Evolutionary conservation across 345 rosid species (phyloP).

Genomic region (Arabidopsis arenosa): DNA sequence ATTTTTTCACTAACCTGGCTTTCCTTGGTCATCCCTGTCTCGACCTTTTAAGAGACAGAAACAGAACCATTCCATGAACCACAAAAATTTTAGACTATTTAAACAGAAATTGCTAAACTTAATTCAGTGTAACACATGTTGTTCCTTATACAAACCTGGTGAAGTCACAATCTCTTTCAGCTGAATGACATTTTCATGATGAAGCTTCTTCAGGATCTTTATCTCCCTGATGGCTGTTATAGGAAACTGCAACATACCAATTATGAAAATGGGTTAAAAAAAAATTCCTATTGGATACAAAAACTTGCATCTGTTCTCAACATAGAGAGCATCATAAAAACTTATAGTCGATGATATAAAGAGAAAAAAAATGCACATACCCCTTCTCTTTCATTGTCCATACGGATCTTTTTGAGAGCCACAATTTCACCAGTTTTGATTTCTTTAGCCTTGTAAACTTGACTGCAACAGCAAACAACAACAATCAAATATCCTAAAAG

Average conservation of each 20-base stretch:
- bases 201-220: constrained; percentile 60
- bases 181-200: constrained; percentile 60
- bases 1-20: constrained; percentile 56
- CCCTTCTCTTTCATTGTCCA: constrained; percentile 99
- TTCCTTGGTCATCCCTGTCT: constrained; percentile 88
- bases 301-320: constrained; percentile 2
- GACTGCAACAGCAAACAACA: constrained; percentile 56
- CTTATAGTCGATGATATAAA: background rate
- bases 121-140: too few relatives aligned
- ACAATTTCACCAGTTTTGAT: constrained; percentile 88
- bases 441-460: constrained; percentile 96
- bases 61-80: constrained; percentile 16
- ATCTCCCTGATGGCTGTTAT: constrained; percentile 62
- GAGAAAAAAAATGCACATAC: constrained; percentile 47
- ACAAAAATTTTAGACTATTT: background rate
- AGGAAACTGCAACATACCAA: constrained; percentile 54
- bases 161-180: constrained; percentile 62
- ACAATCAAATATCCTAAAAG: background rate
- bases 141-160: constrained; percentile 46
- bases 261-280: background rate
- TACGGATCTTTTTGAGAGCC: constrained; percentile 92
- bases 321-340: background rate
- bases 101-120: constrained; percentile 7
- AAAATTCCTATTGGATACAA: constrained; percentile 2
- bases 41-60: constrained; percentile 58